phyloP scores from a whole-genome alignment of 2,329 filamentous ascomycete species.

The Venturia asperata region DNA sequence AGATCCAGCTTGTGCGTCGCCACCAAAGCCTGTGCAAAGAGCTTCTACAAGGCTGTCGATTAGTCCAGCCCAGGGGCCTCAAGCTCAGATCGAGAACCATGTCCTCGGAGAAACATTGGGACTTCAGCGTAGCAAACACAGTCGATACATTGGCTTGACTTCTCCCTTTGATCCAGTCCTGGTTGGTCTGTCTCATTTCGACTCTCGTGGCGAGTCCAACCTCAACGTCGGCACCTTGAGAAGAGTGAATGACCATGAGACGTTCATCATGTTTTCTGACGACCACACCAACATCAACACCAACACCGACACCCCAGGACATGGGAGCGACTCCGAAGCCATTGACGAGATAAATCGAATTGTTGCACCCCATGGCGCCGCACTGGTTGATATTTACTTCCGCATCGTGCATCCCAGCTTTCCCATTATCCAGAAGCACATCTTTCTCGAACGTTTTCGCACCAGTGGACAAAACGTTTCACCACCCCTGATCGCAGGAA shows the following conservation, averaged over 20 bases:
- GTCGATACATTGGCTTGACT: conserved; percentile 75
- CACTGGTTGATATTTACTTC: conserved; percentile 75
- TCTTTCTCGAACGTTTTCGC: conserved; percentile 72
- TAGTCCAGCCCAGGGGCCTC: conserved; percentile 22
- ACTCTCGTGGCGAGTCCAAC: conserved; percentile 73
- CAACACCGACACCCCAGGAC: conserved; percentile 63
- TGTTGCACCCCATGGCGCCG: conserved; percentile 68
- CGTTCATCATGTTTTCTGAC: conserved; percentile 74
- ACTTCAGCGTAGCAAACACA: conserved; percentile 69
- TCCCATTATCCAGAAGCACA: conserved; percentile 72
- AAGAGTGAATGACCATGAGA: conserved; percentile 70
- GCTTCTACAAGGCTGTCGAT: conserved; percentile 25
- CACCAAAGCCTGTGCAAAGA: conserved; percentile 16
- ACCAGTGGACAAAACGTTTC: conserved; percentile 62
- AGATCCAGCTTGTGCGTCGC: conserved; percentile 11
- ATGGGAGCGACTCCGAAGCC: conserved; percentile 62
- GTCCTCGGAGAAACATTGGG: conserved; percentile 51
- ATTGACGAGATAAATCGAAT: conserved; percentile 66
- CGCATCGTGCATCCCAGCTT: conserved; percentile 72
- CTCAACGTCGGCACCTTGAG: conserved; percentile 57
- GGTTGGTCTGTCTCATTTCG: conserved; percentile 72
- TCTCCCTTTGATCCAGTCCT: conserved; percentile 79
- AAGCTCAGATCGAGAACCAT: conserved; percentile 23
- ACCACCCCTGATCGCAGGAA: conserved; percentile 67
- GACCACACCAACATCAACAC: conserved; percentile 61